These are phyloP conservation scores for Zelopaecilomyces penicillatus DNA, from an alignment of 2,329 filamentous ascomycete species.

Conservation along the genomic window DNA sequence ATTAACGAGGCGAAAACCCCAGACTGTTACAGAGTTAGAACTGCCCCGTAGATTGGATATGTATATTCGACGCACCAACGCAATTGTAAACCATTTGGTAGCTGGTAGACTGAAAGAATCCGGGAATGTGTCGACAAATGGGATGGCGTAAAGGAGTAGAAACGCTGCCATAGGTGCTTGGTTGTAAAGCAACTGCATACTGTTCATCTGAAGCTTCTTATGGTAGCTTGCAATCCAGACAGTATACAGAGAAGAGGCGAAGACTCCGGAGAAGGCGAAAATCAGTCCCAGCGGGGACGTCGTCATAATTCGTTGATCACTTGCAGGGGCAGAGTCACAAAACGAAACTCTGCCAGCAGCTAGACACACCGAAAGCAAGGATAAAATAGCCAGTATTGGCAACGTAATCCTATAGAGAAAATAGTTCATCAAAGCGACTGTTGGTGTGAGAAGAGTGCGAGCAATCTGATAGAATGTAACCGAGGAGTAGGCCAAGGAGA, in stretches of 20 bases:
- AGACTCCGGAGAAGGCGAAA: constrained; percentile 55
- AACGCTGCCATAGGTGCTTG: constrained; percentile 56
- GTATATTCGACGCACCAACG: constrained; percentile 36
- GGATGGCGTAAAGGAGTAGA: constrained; percentile 56
- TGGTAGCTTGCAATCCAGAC: constrained; percentile 61
- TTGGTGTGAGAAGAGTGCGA: constrained; percentile 57
- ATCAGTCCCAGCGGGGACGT: constrained; percentile 52
- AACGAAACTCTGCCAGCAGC: constrained; percentile 61
- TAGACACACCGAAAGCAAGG: constrained; percentile 52
- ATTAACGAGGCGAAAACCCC: constrained; percentile 56
- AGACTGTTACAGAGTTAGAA: constrained; percentile 33
- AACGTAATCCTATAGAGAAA: constrained; percentile 50
- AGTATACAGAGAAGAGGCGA: constrained; percentile 59
- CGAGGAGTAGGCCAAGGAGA: constrained; percentile 58
- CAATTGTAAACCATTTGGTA: constrained; percentile 49
- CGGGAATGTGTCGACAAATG: constrained; percentile 56
- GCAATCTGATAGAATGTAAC: constrained; percentile 65
- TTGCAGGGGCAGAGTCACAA: constrained; percentile 51
- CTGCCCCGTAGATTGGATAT: neutral
- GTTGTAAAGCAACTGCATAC: constrained; percentile 62
- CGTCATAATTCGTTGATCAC: constrained; percentile 41
- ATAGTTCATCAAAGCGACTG: constrained; percentile 57
- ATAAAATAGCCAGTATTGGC: constrained; percentile 42
- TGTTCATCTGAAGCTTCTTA: constrained; percentile 55
- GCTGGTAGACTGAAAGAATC: constrained; percentile 42